Base-by-base conservation (phyloP, 2,329 filamentous ascomycete species). In the Fusarium nodosum region DNA sequence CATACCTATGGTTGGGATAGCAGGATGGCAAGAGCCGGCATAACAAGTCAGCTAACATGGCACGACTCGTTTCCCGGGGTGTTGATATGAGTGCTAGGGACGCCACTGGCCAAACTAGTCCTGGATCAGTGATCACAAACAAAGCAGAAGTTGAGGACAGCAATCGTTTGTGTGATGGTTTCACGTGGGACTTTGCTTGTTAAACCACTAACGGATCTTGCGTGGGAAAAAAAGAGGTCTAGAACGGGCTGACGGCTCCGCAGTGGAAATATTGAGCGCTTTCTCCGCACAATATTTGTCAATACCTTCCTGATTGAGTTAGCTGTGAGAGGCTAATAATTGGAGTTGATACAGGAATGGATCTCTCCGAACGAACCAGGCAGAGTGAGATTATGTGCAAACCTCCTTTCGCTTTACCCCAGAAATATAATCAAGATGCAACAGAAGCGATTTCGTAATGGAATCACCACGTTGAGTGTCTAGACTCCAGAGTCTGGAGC, bases 361-460 rank as follows among this genome's bases (percentile, higher is more conserved):
- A 56, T 59, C 64, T 64, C 65, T 52, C 52, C 39, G 44, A 55
- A 41, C 60, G 41, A 60, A 65, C 46, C 64, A 54, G 42, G 47
- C 36, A 57, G 55, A 46, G 41, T 65, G 47, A 56, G 51, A 66
- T 68, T 71, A 67, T 47, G 20, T 45, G 47, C 39, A 34, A 48
- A 53, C 18, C 39, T 48, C 55, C 34, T 44, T 41, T 44, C 26
- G 48, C 42, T 68, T 41, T 71, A 60, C 65, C 64, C 56, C 67
- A 68, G 64, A 51, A 56, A 57, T 41, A 71, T 15, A 41, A 71
- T 60, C 44, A 47, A 36, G 60, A 53, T 60, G 45, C 28, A 48
- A 18, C 34, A 38, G 56, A 69, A 68, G 50, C 68, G 56, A 71
- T 71, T 66, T 71, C 68, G 68, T 71, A 71, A 71, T 71, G 38